Conservation (phyloP, 108 stramenopile genomes). For the Seminavis robusta region DNA sequence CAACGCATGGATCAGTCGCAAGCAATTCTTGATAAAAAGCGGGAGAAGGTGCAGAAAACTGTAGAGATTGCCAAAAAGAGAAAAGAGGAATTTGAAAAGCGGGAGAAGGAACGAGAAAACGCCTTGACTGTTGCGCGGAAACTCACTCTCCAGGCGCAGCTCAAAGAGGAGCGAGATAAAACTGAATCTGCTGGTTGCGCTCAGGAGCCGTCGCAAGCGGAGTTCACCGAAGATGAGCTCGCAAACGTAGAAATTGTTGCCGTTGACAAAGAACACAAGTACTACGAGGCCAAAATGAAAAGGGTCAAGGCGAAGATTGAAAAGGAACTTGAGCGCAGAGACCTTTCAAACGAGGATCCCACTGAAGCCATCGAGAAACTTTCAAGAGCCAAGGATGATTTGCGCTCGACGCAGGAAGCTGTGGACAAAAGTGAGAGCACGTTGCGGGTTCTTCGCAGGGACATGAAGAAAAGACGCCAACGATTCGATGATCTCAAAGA, state of each 20-base stretch:
- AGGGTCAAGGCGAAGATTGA: conserved; percentile 45
- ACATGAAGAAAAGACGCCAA: conserved; percentile 42
- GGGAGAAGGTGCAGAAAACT: conserved; percentile 55
- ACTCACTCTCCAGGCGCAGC: conserved; percentile 1
- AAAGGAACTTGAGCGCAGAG: conserved; percentile 50
- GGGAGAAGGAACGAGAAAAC: conserved; percentile 14
- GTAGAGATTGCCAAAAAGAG: conserved; percentile 26
- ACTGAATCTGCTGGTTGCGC: conserved; percentile 5
- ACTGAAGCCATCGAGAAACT: conserved; percentile 68
- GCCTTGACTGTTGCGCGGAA: conserved; percentile 2
- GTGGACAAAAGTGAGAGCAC: conserved; percentile 39
- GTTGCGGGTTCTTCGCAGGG: conserved; percentile 28
- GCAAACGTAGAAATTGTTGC: conserved; percentile 48
- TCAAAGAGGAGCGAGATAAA: background rate
- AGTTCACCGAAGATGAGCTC: conserved; percentile 66
- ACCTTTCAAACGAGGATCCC: conserved; percentile 51
- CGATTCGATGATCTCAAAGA: conserved; percentile 58
- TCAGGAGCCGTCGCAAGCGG: conserved; percentile 19
- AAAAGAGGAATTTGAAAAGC: conserved; percentile 13
- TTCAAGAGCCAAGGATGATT: conserved; percentile 46
- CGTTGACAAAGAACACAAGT: conserved; percentile 30
- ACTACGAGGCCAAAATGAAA: conserved; percentile 48
- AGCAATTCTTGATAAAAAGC: conserved; percentile 39
- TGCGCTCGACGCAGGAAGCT: conserved; percentile 52
- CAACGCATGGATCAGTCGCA: conserved; percentile 40